Conservation (phyloP, 805 yeast species). For the Candida rishiriensis region DNA sequence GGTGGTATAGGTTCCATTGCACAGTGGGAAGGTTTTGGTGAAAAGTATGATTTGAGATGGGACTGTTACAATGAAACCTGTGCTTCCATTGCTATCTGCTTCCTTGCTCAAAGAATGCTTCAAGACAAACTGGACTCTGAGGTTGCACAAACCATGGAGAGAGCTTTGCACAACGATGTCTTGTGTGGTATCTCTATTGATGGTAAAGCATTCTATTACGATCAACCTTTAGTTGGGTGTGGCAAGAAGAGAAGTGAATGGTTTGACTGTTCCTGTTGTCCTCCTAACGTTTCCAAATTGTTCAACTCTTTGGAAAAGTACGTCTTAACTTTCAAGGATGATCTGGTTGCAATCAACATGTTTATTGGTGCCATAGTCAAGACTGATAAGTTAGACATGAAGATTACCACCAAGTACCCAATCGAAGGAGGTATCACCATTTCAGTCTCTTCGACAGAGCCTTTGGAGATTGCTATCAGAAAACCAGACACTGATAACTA, state of each 20-base stretch:
- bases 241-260: constrained; percentile 16
- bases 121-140: constrained; percentile 9
- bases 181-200: constrained; percentile 23
- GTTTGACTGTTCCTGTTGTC: constrained; percentile 24
- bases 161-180: constrained; percentile 22
- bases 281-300: constrained; percentile 24
- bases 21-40: constrained; percentile 27
- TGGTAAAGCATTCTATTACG: constrained; percentile 21
- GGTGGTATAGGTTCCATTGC: constrained; percentile 25
- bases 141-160: constrained; percentile 19
- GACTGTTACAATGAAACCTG: constrained; percentile 25
- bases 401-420: constrained; percentile 13
- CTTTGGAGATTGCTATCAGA: constrained; percentile 12
- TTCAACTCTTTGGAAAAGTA: constrained; percentile 21
- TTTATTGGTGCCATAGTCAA: constrained; percentile 12
- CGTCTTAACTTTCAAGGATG: constrained; percentile 5
- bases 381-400: constrained; percentile 3
- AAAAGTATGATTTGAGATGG: constrained; percentile 20
- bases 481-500: constrained; percentile 7
- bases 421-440: constrained; percentile 9
- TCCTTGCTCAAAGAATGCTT: constrained; percentile 18
- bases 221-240: constrained; percentile 18
- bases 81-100: constrained; percentile 23
- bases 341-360: constrained; percentile 12
- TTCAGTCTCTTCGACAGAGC: constrained; percentile 3